Percentiles rank a stretch among this genome's conserved stretches.
Conservation (phyloP, 768 basidiomycete genomes). For the Cantharellus cinnabarinus region DNA sequence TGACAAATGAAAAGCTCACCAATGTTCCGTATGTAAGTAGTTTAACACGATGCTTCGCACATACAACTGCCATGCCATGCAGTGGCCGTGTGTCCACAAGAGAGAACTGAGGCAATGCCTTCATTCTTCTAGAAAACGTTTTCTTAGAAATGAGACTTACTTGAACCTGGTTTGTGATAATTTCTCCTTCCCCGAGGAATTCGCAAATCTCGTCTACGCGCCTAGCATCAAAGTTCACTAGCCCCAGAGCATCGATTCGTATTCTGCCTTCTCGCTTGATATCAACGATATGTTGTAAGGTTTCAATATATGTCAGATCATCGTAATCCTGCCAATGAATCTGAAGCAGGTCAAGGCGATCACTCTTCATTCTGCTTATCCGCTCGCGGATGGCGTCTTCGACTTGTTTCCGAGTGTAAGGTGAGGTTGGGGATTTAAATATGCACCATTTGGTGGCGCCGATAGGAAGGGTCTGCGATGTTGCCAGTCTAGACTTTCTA, state of each 20-base stretch:
- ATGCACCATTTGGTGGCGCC: conserved; percentile 81
- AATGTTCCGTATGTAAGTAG: conserved; percentile 67
- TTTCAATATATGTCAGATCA: conserved; percentile 25
- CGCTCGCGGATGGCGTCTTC: conserved; percentile 48
- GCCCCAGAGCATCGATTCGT: conserved; percentile 39
- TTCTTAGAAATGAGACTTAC: conserved; percentile 19
- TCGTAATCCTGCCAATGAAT: conserved; percentile 65
- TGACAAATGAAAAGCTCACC: conserved; percentile 21
- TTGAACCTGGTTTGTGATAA: conserved; percentile 73
- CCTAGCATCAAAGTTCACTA: conserved; percentile 65
- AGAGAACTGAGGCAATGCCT: conserved; percentile 35
- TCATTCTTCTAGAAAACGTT: not conserved
- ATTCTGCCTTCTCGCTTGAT: conserved; percentile 33
- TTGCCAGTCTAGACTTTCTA: not conserved
- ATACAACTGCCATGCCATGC: conserved; percentile 59
- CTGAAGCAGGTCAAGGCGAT: conserved; percentile 47
- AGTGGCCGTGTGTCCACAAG: conserved; percentile 60
- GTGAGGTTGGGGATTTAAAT: conserved; percentile 27
- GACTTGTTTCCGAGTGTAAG: conserved; percentile 33
- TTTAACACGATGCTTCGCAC: conserved; percentile 49
- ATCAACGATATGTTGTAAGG: conserved; percentile 32
- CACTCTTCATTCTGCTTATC: conserved; percentile 2
- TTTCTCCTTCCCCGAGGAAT: conserved; percentile 41
- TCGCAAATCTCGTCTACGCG: conserved; percentile 66
- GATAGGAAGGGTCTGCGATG: conserved; percentile 12